Base-by-base conservation (phyloP, 192 early-diverging fungal genomes). In the Umbelopsis sp. region DNA sequence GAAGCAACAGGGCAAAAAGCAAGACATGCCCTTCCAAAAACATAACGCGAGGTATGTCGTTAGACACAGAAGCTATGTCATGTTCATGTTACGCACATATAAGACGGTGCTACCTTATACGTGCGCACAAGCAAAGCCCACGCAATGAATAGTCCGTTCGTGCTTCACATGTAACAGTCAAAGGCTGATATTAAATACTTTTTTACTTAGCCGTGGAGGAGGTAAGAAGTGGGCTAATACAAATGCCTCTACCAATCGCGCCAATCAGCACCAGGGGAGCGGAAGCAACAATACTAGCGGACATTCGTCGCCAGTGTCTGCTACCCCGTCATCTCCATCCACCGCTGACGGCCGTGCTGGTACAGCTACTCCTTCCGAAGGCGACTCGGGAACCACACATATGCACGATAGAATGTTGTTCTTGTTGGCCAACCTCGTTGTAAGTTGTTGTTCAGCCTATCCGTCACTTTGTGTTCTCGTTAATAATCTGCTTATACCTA, bases 341-440 rank as follows among this genome's bases (percentile, higher is more conserved):
- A 61, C 35, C 4, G 13, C 55, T 18, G 30, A 61, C 27, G 18
- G 23, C 25, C 55, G 55, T 18, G 13, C 55, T 35, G 33, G 25
- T 2, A 5, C 55, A 15, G 0, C 30, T 37, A n/a, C 23, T 33
- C 13, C 55, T 11, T 35, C 16, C 25, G 69, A 77, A 64, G 46
- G 41, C 45, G 67, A 79, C 25, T 50, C 65, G 18, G 72, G 78
- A 8, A 33, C 64, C 10, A 77, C 78, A 20, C 80, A 83, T 27
- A 79, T 88, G 84, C 90, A 91, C 35, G 87, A 90, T 46, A 80
- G 88, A 30, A 84, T 89, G 77, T 75, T 91, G 23, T 92, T 87
- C 64, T 53, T 90, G 27, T 75, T 92, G 44, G 78, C 84, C 20
- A 86, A 88, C 74, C 74, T 92, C 74, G 82, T 88, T 67, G 90